Base-by-base conservation (phyloP, 2,329 filamentous ascomycete species). In the Westerdykella aurantiaca region DNA sequence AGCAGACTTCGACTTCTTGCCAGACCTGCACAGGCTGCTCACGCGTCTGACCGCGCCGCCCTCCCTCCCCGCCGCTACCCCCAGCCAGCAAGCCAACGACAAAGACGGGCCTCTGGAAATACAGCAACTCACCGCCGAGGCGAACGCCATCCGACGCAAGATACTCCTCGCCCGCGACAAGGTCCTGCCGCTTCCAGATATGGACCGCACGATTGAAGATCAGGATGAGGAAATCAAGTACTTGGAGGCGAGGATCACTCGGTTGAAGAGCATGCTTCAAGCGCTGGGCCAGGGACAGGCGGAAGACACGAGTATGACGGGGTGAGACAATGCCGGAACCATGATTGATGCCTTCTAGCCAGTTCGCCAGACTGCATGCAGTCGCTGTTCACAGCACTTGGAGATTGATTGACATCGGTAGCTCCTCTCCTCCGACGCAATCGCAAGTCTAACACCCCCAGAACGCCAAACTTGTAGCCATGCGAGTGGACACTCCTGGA, bases 1-100 rank as follows among this genome's bases (percentile, higher is more conserved):
- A 22, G 84, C 90, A 67, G 81, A 82, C 39, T 88, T 96, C 71
- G 90, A 95, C 72, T 81, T 88, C 55, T 79, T 95, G 42, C 88
- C 89, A 21, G 82, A 89, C 59, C 80, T 96, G 42, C 83, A 88
- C 59, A 77, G 82, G 46, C 80, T 95, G 53, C 81, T 96, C 48
- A 75, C 81, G 52, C 86, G 86, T 40, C 78, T 96, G 14, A 80
- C 86, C 54, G 74, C 70, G 22, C 58, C 55, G 55, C 71, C 59
- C 63, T 69, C 53, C 7, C 61, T 62, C 41, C 56, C 58, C 13
- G 50, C 44, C 13, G 39, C 43, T 12, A 53, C 56, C 4, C 54
- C 60, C 1, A 46, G 51, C n/a, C 59, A 63, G 18, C 42, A 55
- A 11, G 48, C 49, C 41, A 35, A 14, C n/a, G 33, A 35, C 33